These are phyloP conservation scores for Euphorbia schlechtendalii DNA, from an alignment of 441 rosid genomes.

Conservation along the genomic window DNA sequence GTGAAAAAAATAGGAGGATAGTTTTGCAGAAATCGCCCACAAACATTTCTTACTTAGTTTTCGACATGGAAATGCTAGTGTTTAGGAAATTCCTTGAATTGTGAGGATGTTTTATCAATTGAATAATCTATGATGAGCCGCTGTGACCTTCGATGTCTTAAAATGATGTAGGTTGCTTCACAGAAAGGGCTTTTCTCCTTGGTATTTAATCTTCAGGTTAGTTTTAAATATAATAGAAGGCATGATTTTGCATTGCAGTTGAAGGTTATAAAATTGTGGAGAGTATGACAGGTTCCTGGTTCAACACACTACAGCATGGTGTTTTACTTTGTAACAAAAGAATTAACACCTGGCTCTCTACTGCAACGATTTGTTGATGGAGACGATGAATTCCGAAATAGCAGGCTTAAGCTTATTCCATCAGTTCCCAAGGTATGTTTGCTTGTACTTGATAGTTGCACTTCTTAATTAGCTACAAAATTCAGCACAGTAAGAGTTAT, in stretches of 20 bases:
- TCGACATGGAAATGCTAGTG: no score
- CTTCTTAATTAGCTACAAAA: no score
- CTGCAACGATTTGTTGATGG: slow-evolving; percentile 96
- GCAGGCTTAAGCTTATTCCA: slow-evolving; percentile 94
- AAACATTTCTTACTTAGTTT: no score
- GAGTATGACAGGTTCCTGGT: slow-evolving; percentile 71
- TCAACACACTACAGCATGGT: slow-evolving; percentile 99
- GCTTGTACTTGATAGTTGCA: no score
- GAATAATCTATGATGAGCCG: no score
- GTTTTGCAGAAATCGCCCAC: no score
- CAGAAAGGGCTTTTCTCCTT: slow-evolving; percentile 83
- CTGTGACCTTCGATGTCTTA: no score
- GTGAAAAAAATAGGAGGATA: no score
- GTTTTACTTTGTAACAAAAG: slow-evolving; percentile 80
- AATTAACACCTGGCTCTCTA: slow-evolving; percentile 73
- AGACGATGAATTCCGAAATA: slow-evolving; percentile 96
- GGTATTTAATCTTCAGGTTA: slow-evolving; percentile 90
- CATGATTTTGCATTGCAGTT: slow-evolving; percentile 12
- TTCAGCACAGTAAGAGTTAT: no score
- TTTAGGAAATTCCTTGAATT: no score
- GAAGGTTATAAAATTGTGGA: slow-evolving; percentile 11
- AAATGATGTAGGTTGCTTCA: slow-evolving; percentile 98
- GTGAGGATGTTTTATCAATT: no score
- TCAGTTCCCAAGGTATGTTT: slow-evolving; percentile 98
- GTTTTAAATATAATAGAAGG: slow-evolving; percentile 25